These are phyloP conservation scores for Aspergillus ustus DNA, from an alignment of 2,329 filamentous ascomycete genomes.

Conservation along the genomic window DNA sequence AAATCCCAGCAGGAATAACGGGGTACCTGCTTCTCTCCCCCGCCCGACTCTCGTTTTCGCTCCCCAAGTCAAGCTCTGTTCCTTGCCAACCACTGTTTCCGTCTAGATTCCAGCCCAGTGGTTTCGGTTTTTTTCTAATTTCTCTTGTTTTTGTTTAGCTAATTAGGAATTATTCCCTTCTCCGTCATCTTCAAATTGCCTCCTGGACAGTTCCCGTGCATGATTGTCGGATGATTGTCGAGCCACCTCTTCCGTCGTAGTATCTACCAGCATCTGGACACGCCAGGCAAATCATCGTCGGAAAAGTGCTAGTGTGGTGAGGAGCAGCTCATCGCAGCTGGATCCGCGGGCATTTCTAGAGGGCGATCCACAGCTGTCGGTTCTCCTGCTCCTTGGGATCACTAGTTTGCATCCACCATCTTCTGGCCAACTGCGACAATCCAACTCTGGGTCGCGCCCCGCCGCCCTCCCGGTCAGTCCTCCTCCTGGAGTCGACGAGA, in stretches of 20 bases:
- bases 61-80: constrained; percentile 3
- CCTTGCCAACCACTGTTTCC: not conserved
- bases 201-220: not conserved
- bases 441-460: constrained; percentile 28
- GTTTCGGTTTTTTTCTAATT: not conserved
- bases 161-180: not conserved
- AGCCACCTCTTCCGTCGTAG: not conserved
- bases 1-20: constrained; percentile 25
- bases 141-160: not conserved
- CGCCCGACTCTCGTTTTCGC: constrained; percentile 11
- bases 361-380: constrained; percentile 26
- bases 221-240: not conserved
- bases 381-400: constrained; percentile 30
- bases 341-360: constrained; percentile 26
- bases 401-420: constrained; percentile 30
- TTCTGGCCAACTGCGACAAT: constrained; percentile 22
- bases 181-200: not conserved
- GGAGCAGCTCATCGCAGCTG: constrained; percentile 14
- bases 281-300: not conserved
- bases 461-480: constrained; percentile 25
- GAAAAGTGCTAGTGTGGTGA: not conserved
- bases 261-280: not conserved
- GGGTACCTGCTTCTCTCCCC: constrained; percentile 31
- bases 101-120: not conserved
- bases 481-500: not conserved